Evolutionary conservation across 768 basidiomycete species (phyloP).

Genomic region (Boletus eberwhitei): DNA sequence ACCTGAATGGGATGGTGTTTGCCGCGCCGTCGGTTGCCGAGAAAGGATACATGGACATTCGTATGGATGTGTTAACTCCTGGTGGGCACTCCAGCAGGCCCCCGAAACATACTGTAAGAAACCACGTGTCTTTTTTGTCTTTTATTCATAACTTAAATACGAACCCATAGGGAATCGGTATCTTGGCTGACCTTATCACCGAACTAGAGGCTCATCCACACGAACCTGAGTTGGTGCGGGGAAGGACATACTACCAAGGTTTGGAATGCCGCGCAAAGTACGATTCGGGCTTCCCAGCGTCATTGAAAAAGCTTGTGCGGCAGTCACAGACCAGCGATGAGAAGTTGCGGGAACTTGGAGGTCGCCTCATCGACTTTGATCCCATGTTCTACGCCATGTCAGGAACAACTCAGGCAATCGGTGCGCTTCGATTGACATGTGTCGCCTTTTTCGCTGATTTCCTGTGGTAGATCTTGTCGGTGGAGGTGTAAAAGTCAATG

Average conservation of each 20-base stretch:
- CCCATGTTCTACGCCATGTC: conserved; percentile 16
- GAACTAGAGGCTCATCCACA: conserved; percentile 46
- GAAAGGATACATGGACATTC: conserved; percentile 44
- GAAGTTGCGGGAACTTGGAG: conserved; percentile 15
- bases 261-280: conserved; percentile 43
- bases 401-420: conserved; percentile 28
- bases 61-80: conserved; percentile 41
- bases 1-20: conserved; percentile 30
- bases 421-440: conserved; percentile 10
- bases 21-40: conserved; percentile 34
- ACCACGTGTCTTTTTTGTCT: neutral
- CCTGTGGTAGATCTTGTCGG: conserved; percentile 38
- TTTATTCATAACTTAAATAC: neutral
- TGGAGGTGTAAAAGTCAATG: conserved; percentile 44
- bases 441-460: conserved; percentile 19
- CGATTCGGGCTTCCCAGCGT: conserved; percentile 33
- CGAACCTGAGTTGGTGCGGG: conserved; percentile 28
- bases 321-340: conserved; percentile 22
- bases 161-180: conserved; percentile 42
- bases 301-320: conserved; percentile 17
- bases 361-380: conserved; percentile 21
- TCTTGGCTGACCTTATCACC: conserved; percentile 46
- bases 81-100: conserved; percentile 58
- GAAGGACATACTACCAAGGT: conserved; percentile 26
- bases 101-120: conserved; percentile 46